Base-by-base conservation (phyloP, 306 rosid species). In the Glycine latifolia region DNA sequence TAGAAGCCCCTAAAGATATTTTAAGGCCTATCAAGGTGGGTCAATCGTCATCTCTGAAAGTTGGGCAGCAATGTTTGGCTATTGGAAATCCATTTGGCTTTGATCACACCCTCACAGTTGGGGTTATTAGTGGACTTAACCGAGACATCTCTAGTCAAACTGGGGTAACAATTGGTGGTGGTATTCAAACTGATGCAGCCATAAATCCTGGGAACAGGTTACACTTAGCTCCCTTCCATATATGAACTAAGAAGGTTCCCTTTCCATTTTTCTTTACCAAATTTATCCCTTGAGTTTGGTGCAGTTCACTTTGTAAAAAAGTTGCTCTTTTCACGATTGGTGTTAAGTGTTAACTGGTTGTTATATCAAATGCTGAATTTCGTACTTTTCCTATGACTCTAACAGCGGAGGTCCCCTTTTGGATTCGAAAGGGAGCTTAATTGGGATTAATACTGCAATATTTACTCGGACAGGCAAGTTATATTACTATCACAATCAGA, bases 61-160 rank as follows among this genome's bases (percentile, higher is more conserved):
- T 95, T 37, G 99, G 99, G 56, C 99, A 91, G 77, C 97, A 91
- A 84, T 95, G 98, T 86, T 91, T 95, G 89, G 97, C 99, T 63
- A 95, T 93, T 80, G 99, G 99, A 77, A 95, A 95, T 82, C 99
- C 99, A 17, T 95, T 95, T 86, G 99, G 99, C 66, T 95, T 95
- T 54, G 98, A 93, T 89, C 99, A 95, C 76, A 93, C 99, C 67
- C 97, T 95, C 72, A 93, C 99, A 8, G 98, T 90, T 66, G 99
- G 99, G 46, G 96, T 95, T 55, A 88, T 95, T 13, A 91, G 99
- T n/a, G 98, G 99, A 78, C 87, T 95, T 74, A 87, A 95, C 58
- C 91, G 98, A 67, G 99, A 95, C 81, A 93, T 95, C 60, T 90
- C 86, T 59, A 91, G 99, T 87, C 92, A 91, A 87, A 81, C 94